Evolutionary conservation across 1,284 basidiomycete genomes (phyloP).

Genomic region (Pisolithus thermaeus): DNA sequence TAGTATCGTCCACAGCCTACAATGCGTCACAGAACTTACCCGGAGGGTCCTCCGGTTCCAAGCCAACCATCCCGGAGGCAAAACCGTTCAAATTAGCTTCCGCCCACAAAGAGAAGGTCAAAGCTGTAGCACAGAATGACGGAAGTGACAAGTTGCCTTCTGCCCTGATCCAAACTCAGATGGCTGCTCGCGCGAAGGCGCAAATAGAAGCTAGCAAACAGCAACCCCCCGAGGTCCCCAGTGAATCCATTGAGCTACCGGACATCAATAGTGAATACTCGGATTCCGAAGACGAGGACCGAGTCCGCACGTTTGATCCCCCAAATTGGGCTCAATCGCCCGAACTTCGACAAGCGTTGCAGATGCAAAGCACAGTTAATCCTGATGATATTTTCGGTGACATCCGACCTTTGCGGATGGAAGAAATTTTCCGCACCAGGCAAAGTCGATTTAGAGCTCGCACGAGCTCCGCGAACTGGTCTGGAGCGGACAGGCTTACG

Average conservation of each 20-base stretch:
- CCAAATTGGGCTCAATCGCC: slow-evolving; percentile 91
- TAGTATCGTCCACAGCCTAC: slow-evolving; percentile 30
- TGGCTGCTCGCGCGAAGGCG: slow-evolving; percentile 61
- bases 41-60: slow-evolving; percentile 16
- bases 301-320: slow-evolving; percentile 62
- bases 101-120: slow-evolving; percentile 45
- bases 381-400: slow-evolving; percentile 91
- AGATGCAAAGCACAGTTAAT: slow-evolving; percentile 77
- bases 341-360: slow-evolving; percentile 69
- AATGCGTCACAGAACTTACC: slow-evolving; percentile 26
- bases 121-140: slow-evolving; percentile 38
- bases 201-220: slow-evolving; percentile 59
- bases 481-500: slow-evolving; percentile 78
- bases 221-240: slow-evolving; percentile 44
- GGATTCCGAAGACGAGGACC: slow-evolving; percentile 86
- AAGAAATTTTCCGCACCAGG: slow-evolving; percentile 72
- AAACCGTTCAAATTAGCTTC: slow-evolving; percentile 32
- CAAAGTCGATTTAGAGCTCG: slow-evolving; percentile 80
- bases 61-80: slow-evolving; percentile 24
- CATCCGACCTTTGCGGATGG: slow-evolving; percentile 81
- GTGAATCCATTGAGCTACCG: slow-evolving; percentile 85
- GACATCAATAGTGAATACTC: slow-evolving; percentile 95
- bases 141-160: slow-evolving; percentile 50
- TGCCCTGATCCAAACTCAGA: slow-evolving; percentile 57
- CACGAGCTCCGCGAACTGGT: slow-evolving; percentile 93